phyloP scores from a whole-genome alignment of 2,329 filamentous ascomycete species.

The Purpureocillium takamizusanense region DNA sequence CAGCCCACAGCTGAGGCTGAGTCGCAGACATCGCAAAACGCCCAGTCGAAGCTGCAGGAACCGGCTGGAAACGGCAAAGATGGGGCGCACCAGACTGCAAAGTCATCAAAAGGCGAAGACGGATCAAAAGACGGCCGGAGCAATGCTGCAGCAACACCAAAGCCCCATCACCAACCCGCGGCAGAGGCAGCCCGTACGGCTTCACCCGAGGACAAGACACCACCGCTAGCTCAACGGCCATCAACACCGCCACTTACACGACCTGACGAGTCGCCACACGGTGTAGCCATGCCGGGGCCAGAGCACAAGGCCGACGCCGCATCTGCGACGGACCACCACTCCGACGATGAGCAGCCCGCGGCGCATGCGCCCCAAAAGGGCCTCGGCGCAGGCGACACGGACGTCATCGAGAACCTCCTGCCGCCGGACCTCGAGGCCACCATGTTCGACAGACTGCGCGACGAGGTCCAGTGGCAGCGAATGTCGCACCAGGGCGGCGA shows the following conservation, averaged over 20 bases:
- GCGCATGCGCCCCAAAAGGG: constrained; percentile 28
- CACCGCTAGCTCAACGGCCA: no score
- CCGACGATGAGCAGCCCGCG: constrained; percentile 2
- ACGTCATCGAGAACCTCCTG: constrained; percentile 62
- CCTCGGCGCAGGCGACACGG: constrained; percentile 76
- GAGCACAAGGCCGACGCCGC: neutral
- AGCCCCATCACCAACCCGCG: no score
- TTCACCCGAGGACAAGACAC: no score
- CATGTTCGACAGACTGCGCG: constrained; percentile 60
- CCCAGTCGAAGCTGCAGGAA: constrained; percentile 10
- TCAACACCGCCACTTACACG: no score
- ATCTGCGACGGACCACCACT: neutral
- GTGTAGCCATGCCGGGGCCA: neutral
- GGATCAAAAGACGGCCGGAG: no score
- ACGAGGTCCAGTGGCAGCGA: constrained; percentile 77
- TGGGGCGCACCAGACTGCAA: no score
- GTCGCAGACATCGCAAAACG: constrained; percentile 3
- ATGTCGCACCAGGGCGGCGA: constrained; percentile 91
- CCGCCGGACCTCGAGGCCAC: constrained; percentile 42
- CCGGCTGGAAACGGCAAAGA: constrained; percentile 1
- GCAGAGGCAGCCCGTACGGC: no score
- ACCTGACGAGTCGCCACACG: no score
- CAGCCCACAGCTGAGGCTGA: constrained; percentile 3
- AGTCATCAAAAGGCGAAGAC: no score
- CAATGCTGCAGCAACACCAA: no score